Base-by-base conservation (phyloP, 305 asterid species). In the Solanum aculeatissimum region DNA sequence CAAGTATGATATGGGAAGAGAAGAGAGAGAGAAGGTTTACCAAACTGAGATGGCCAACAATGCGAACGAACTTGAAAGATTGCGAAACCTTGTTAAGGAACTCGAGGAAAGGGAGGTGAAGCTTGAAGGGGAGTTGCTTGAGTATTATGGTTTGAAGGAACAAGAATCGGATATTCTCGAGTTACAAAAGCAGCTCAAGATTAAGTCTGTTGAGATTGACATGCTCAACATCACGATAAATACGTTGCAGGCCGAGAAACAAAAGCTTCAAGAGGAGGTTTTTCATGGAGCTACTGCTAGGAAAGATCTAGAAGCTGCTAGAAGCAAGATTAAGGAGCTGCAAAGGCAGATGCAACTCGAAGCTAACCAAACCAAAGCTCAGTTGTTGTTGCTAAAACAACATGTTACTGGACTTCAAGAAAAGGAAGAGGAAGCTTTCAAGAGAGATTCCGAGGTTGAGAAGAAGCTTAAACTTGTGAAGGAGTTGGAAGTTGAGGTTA, bases 281-380 rank as follows among this genome's bases (percentile, higher is more conserved):
- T 87, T 95, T 43, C 92, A 89, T 78, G 97, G 94, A 25, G 94
- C 84, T 55, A 80, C 86, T 25, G 90, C 91, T 53, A 88, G 92
- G 85, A 95, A 90, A 87, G 99, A 97, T 84, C 90, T 97, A 3
- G 98, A 94, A 69, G 75, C 45, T 57, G 92, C 99, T 23, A 92
- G 95, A 63, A 92, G 90, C 87, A 97, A 97, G 85, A 89, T 97
- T 66, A 92, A 92, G 88, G 98, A 95, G 84, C 51, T 95, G 90
- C 98, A 95, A 87, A 91, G 89, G 89, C 97, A 97, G 88, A 90
- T 97, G 90, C 98, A 95, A 88, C 93, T 97, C 16, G 99, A 97
- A 85, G 93, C 99, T 3, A 97, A 91, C 85, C 98, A 95, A 91
- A 93, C 98, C 4, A 95, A 92, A 83, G 98, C 94, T 5, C 98